A percentile compares a stretch with the other conserved stretches of the same genome.
Evolutionary conservation across 768 basidiomycete species (phyloP).

Genomic region (Pulveroboletus ravenelii): DNA sequence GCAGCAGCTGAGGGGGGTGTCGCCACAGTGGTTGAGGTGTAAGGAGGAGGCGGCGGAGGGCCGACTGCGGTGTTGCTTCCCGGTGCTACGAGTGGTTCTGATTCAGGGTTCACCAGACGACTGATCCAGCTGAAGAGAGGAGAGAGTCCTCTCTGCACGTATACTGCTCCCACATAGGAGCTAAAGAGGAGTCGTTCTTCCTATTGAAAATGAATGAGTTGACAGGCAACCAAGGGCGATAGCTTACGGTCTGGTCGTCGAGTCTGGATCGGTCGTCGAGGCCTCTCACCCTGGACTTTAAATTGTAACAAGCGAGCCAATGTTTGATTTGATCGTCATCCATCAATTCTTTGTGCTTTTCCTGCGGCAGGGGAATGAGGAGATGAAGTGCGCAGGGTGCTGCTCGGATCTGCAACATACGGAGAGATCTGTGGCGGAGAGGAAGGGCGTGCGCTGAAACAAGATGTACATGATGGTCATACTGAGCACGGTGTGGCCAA

Average conservation of each 20-base stretch:
- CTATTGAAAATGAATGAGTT: constrained; percentile 30
- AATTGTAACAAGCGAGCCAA: constrained; percentile 50
- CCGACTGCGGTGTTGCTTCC: constrained; percentile 10
- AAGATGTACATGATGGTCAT: constrained; percentile 48
- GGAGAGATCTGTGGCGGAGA: constrained; percentile 39
- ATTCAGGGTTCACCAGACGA: constrained; percentile 47
- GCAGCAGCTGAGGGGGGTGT: constrained; percentile 16
- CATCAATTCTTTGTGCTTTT: constrained; percentile 28
- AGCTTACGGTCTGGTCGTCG: constrained; percentile 34
- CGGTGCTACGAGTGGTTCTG: constrained; percentile 21
- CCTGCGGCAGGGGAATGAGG: constrained; percentile 13
- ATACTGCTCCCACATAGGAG: constrained; percentile 65
- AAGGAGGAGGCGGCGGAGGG: constrained; percentile 24
- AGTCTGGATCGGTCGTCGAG: constrained; percentile 35
- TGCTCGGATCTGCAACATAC: constrained; percentile 31
- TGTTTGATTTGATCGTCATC: constrained; percentile 36
- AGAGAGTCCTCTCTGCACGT: constrained; percentile 48
- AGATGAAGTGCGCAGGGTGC: background rate
- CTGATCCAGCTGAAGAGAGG: constrained; percentile 56
- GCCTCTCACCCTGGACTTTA: constrained; percentile 52
- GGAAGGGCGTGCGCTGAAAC: constrained; percentile 42
- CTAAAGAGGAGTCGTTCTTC: constrained; percentile 53
- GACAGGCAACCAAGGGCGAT: background rate
- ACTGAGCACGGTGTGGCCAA: constrained; percentile 51
- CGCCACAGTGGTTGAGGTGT: constrained; percentile 16